Conservation (phyloP, 352 stramenopile species). For the Globisporangium parvum region DNA sequence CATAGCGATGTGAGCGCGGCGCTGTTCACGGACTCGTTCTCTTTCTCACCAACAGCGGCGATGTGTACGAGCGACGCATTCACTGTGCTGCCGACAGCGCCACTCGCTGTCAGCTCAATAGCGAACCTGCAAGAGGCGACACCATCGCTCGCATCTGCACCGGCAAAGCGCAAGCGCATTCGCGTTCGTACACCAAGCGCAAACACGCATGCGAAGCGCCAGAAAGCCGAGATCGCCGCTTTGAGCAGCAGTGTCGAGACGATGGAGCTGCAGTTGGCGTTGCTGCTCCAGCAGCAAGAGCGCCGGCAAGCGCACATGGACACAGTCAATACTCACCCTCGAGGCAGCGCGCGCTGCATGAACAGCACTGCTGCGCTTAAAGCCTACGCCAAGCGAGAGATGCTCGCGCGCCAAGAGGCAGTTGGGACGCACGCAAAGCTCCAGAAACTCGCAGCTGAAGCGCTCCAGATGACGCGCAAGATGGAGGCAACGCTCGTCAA, state of each 20-base stretch:
- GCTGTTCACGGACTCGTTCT: no score
- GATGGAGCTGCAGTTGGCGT: slow-evolving; percentile 19
- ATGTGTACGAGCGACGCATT: no score
- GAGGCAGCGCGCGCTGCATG: no score
- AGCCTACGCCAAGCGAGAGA: slow-evolving; percentile 10
- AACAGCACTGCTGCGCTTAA: neutral
- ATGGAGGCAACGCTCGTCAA: slow-evolving; percentile 5
- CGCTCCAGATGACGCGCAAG: slow-evolving; percentile 1
- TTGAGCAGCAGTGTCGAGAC: slow-evolving; percentile 20
- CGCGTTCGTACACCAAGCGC: neutral
- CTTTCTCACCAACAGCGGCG: no score
- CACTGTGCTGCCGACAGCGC: no score
- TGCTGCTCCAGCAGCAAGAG: slow-evolving; percentile 11
- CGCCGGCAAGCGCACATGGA: neutral
- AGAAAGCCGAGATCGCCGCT: slow-evolving; percentile 26
- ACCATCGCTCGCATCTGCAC: neutral
- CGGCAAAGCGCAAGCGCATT: slow-evolving; percentile 14
- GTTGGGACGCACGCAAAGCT: slow-evolving; percentile 13
- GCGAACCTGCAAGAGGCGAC: no score
- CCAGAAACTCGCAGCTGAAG: slow-evolving; percentile 5
- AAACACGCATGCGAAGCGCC: slow-evolving; percentile 24
- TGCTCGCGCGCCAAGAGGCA: slow-evolving; percentile 1
- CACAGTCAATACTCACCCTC: neutral
- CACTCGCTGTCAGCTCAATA: no score
- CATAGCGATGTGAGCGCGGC: no score